A percentile compares a stretch with the other conserved stretches of the same genome.
Conservation (phyloP, 345 rosid species). For the sweet orange (Citrus sinensis) region DVS_A1.0 CM039165.1:35536501-35537000, state of each 20-base stretch:
- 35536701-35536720: too few species aligned
- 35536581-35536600: too few species aligned
- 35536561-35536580: too few species aligned
- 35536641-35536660: too few species aligned
- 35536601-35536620: too few species aligned
- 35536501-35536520: too few species aligned
- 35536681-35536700: not conserved
- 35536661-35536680: too few species aligned
- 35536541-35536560: too few species aligned
- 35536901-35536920: not conserved
- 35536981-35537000: not conserved
- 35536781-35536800: not conserved
- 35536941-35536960: conserved; percentile 2
- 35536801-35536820: not conserved
- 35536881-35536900: not conserved
- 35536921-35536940: not conserved
- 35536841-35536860: not conserved
- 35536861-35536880: not conserved
- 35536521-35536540: too few species aligned
- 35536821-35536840: too few species aligned
- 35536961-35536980: not conserved
- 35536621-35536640: too few species aligned
- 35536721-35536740: not conserved
- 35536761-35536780: not conserved
- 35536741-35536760: not conserved